phyloP scores from a whole-genome alignment of 371 early-diverging fungal species.

The Mucor irregularis region DNA sequence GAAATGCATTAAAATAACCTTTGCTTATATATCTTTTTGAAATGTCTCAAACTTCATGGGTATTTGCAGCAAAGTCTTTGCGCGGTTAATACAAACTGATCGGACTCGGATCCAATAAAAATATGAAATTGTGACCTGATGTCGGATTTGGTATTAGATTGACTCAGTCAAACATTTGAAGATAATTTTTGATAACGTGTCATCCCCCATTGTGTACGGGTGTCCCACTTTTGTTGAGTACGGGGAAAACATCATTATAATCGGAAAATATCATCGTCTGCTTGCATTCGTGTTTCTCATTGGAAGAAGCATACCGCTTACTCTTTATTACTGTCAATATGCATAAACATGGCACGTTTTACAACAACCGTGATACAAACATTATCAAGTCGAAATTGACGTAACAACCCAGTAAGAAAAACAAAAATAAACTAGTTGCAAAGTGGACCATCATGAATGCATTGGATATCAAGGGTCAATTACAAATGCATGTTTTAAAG shows the following conservation, averaged over 20 bases:
- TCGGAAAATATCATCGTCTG: neutral
- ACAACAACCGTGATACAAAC: too few relatives aligned
- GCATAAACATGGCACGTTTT: too few relatives aligned
- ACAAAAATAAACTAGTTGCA: too few relatives aligned
- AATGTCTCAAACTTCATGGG: constrained; percentile 10
- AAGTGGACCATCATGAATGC: too few relatives aligned
- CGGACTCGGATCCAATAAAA: constrained; percentile 8
- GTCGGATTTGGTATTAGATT: neutral
- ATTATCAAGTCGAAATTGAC: too few relatives aligned
- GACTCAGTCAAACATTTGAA: constrained; percentile 14
- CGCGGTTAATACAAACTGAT: neutral
- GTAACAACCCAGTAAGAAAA: too few relatives aligned
- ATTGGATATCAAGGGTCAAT: too few relatives aligned
- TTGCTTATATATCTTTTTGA: constrained; percentile 1
- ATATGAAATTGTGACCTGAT: constrained; percentile 8
- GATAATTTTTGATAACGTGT: constrained; percentile 10
- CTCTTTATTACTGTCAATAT: too few relatives aligned
- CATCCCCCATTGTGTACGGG: constrained; percentile 3
- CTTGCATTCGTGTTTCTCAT: neutral
- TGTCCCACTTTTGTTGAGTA: neutral
- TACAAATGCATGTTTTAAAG: too few relatives aligned
- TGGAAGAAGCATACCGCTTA: too few relatives aligned
- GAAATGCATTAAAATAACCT: constrained; percentile 4
- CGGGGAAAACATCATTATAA: neutral
- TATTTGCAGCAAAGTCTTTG: constrained; percentile 1